Base-by-base conservation (phyloP, 371 early-diverging fungal genomes). In the Batkoa obscura region DNA sequence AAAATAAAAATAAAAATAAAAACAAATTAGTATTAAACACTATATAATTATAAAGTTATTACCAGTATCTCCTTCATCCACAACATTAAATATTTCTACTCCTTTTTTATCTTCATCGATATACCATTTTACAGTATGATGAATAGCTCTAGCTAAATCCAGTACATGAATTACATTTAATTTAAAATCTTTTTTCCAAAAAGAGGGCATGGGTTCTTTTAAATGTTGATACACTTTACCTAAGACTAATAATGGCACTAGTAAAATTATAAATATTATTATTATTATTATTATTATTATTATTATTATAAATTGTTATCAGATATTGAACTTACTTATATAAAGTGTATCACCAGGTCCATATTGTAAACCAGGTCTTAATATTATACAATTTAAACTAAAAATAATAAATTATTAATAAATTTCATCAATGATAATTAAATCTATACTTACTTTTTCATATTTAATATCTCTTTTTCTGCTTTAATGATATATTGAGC, bases 141-240 rank as follows among this genome's bases (percentile, higher is more conserved):
- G 81, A 42, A 83, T 71, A 1, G 90, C 90, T 2, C 80, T 71
- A 0, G 73, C 78, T 2, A 90, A 88, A 64, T 95, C 95, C 0
- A 64, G 37, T 1, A 89, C 92, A 69, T 95, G 95, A 4, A 95
- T 91, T 0, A 94, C 92, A 66, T 88, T 90, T 59, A 93, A 72
- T 62, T 80, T 82, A 45, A 90, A 67, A 57, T 86, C 89, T 55
- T 84, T 84, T 10, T 84, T 84, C 93, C 94, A 93, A 46, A 93
- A 70, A 17, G 88, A 70, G 46, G 85, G 86, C 93, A 95, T 90
- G 62, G 85, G 81, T 60, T 86, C 84, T 37, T 77, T 69, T 17
- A 83, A 62, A 30, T 82, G 75, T 57, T 84, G 68, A 66, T 91
- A 90, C n/a, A 95, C 83, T 38, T 84, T 83, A 37, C 87, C 94